Conservation (phyloP, 768 basidiomycete genomes). For the Suillus paluster region DNA sequence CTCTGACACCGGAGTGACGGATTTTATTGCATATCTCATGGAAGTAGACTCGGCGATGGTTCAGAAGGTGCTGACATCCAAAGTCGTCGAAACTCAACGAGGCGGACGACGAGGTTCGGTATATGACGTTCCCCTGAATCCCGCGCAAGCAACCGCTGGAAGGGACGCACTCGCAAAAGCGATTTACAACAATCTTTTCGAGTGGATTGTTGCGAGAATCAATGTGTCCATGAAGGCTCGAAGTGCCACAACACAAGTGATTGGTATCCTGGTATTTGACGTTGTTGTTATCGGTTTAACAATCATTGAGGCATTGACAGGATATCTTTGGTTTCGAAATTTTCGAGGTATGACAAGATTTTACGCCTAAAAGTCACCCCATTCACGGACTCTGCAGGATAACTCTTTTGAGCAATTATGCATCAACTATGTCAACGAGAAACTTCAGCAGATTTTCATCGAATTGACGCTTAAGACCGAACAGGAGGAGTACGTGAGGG, state of each 20-base stretch:
- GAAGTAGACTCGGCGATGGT: slow-evolving; percentile 80
- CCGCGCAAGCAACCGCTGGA: slow-evolving; percentile 86
- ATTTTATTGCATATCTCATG: slow-evolving; percentile 95
- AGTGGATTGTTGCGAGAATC: slow-evolving; percentile 97
- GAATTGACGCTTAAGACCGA: slow-evolving; percentile 98
- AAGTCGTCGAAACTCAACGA: slow-evolving; percentile 90
- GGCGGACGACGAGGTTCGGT: slow-evolving; percentile 93
- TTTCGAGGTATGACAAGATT: slow-evolving; percentile 67
- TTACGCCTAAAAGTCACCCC: slow-evolving; percentile 3
- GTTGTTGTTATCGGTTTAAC: slow-evolving; percentile 1
- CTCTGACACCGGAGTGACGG: slow-evolving; percentile 84
- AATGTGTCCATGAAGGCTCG: slow-evolving; percentile 97
- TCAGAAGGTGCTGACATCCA: slow-evolving; percentile 84
- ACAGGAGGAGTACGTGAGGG: slow-evolving; percentile 98
- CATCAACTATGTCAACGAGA: slow-evolving; percentile 99
- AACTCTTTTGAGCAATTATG: slow-evolving; percentile 98
- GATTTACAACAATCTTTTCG: slow-evolving; percentile 97
- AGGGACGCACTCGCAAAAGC: slow-evolving; percentile 94
- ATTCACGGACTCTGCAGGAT: slow-evolving; percentile 52
- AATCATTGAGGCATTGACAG: slow-evolving; percentile 37
- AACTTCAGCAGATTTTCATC: slow-evolving; percentile 99
- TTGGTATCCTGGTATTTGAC: slow-evolving; percentile 82
- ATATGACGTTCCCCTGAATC: slow-evolving; percentile 96
- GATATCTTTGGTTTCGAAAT: slow-evolving; percentile 99
- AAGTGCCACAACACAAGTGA: slow-evolving; percentile 70